A percentile compares a stretch with the other conserved stretches of the same genome.
These are phyloP conservation scores for Penicillium cosmopolitanum DNA, from an alignment of 495 filamentous ascomycete species.

Conservation along the genomic window DNA sequence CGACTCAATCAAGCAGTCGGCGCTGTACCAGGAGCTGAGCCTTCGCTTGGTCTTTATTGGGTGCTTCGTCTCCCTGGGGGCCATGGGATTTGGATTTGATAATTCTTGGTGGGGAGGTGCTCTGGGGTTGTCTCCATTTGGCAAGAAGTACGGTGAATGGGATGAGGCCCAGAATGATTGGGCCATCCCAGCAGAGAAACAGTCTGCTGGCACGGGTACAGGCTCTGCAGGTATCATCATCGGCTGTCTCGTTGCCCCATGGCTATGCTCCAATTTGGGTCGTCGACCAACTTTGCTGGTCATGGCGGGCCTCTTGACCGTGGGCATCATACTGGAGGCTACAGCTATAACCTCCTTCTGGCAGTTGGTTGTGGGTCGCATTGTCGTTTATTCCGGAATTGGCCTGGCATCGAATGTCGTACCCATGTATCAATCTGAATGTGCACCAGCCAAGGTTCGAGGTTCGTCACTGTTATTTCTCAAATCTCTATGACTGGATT, in stretches of 20 bases:
- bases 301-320: constrained; percentile 3
- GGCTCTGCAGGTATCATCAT: constrained; percentile 13
- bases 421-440: constrained; percentile 16
- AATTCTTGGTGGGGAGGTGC: constrained; percentile 19
- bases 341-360: constrained; percentile 15
- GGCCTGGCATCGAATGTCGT: constrained; percentile 21
- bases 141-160: constrained; percentile 13
- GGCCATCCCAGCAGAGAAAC: constrained; percentile 9
- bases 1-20: constrained; percentile 7
- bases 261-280: constrained; percentile 2
- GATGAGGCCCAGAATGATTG: not conserved
- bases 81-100: constrained; percentile 19
- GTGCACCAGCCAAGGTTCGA: constrained; percentile 12
- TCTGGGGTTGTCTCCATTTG: constrained; percentile 11
- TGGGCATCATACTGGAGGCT: constrained; percentile 14
- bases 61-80: constrained; percentile 10
- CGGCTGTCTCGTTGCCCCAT: constrained; percentile 14
- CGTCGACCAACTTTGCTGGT: constrained; percentile 10
- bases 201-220: constrained; percentile 18
- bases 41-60: constrained; percentile 13
- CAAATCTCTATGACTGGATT: not conserved
- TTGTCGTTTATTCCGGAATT: constrained; percentile 17
- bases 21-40: constrained; percentile 14
- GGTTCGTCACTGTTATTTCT: not conserved
- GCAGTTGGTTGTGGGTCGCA: constrained; percentile 17